Evolutionary conservation across 495 filamentous ascomycete genomes (phyloP).

Genomic region (Penicillium canescens): DNA sequence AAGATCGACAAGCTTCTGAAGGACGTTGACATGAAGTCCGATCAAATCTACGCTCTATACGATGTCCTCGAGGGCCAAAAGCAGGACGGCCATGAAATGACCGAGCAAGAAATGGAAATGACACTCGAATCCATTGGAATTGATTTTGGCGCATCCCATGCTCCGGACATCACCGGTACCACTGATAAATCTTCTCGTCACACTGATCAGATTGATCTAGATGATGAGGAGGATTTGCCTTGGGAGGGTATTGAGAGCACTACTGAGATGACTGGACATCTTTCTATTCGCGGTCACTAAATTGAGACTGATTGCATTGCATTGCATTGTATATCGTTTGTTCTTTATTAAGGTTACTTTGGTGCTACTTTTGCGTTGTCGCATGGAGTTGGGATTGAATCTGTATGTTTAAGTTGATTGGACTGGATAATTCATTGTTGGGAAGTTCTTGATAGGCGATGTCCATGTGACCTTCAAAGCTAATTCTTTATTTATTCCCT

Average conservation of each 20-base stretch:
- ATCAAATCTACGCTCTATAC: conserved; percentile 85
- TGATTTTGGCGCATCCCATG: conserved; percentile 29
- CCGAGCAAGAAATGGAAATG: conserved; percentile 64
- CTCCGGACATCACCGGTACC: conserved; percentile 33
- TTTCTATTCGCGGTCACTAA: conserved; percentile 8
- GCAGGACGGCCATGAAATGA: conserved; percentile 63
- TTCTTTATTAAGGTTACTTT: background rate
- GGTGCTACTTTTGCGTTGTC: conserved; percentile 3
- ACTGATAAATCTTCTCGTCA: conserved; percentile 34
- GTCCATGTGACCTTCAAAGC: conserved; percentile 4
- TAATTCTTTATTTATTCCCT: background rate
- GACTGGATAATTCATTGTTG: conserved; percentile 5
- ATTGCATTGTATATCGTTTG: conserved; percentile 1
- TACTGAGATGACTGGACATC: conserved; percentile 42
- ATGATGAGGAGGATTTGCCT: conserved; percentile 46
- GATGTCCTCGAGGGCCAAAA: conserved; percentile 88
- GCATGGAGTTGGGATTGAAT: conserved; percentile 2
- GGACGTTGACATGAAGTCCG: conserved; percentile 75
- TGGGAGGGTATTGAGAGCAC: conserved; percentile 58
- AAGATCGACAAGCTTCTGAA: conserved; percentile 65
- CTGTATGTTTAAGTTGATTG: conserved; percentile 10
- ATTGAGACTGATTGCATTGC: conserved; percentile 3
- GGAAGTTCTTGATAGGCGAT: conserved; percentile 5
- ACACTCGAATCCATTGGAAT: conserved; percentile 63
- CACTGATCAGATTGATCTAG: conserved; percentile 27